A percentile compares a stretch with the other conserved stretches of the same genome.
These are phyloP conservation scores for Boletus semigastroideus DNA, from an alignment of 1,284 basidiomycete species.

Conservation along the genomic window DNA sequence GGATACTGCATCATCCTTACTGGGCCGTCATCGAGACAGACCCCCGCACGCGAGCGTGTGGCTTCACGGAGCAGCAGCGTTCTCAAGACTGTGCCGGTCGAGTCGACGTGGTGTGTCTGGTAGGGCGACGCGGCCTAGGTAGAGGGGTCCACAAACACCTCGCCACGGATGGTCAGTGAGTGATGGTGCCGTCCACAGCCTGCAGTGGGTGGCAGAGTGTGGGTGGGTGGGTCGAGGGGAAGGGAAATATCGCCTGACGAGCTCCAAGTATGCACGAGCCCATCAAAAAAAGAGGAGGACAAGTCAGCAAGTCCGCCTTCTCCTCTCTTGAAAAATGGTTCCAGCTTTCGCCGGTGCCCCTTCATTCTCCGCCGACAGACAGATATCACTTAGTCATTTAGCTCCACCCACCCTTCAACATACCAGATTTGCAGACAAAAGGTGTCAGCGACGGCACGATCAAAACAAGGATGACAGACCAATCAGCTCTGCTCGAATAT, in stretches of 20 bases:
- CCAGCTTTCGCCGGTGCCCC: background rate
- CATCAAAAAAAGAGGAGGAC: background rate
- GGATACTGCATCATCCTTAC: background rate
- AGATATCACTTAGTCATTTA: background rate
- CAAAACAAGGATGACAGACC: conserved; percentile 2
- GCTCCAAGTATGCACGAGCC: background rate
- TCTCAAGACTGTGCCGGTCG: background rate
- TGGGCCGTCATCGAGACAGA: background rate
- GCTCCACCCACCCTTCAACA: background rate
- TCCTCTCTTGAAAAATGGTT: background rate
- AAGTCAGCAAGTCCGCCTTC: background rate
- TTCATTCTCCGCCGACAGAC: conserved; percentile 1
- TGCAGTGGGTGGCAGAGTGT: background rate
- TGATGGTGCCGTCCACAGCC: background rate
- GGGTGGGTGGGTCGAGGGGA: background rate
- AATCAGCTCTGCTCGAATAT: conserved; percentile 2
- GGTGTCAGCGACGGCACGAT: background rate
- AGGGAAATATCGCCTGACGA: background rate
- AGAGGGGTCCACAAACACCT: background rate
- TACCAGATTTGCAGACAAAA: background rate
- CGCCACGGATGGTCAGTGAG: background rate
- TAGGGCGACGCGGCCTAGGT: background rate
- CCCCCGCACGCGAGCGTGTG: background rate
- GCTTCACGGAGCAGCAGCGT: background rate
- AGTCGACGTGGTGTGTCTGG: background rate